These are phyloP conservation scores for Vigna unguiculata DNA, from an alignment of 306 rosid species.

Conservation along the genomic window DNA sequence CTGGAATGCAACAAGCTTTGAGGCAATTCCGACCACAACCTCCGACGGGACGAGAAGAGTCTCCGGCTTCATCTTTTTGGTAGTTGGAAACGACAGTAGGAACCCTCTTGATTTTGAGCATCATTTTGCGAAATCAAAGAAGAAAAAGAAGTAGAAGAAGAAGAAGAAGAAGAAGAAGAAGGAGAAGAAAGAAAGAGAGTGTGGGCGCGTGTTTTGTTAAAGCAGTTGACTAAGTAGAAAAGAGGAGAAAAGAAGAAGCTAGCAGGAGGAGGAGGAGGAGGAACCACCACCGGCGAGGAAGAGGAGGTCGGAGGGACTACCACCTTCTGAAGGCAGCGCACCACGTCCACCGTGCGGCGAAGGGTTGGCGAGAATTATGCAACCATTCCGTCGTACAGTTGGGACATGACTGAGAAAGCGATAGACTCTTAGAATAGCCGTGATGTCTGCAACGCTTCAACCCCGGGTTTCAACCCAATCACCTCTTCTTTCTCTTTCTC, in stretches of 20 bases:
- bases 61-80: slow-evolving; percentile 78
- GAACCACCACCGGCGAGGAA: slow-evolving; percentile 95
- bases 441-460: slow-evolving; percentile 85
- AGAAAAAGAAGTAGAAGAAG: background rate
- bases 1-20: slow-evolving; percentile 80
- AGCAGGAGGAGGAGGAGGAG: background rate
- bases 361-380: slow-evolving; percentile 73
- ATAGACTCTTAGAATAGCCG: slow-evolving; percentile 85
- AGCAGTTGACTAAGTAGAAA: background rate
- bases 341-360: slow-evolving; percentile 99
- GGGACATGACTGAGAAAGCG: slow-evolving; percentile 81
- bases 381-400: slow-evolving; percentile 80
- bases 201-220: background rate
- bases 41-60: slow-evolving; percentile 57
- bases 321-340: slow-evolving; percentile 99
- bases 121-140: slow-evolving; percentile 29
- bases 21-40: slow-evolving; percentile 91
- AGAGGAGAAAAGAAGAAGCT: background rate
- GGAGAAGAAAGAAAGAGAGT: background rate
- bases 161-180: background rate
- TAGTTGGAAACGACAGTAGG: slow-evolving; percentile 89
- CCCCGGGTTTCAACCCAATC: slow-evolving; percentile 73
- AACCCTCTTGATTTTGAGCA: slow-evolving; percentile 91
- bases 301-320: slow-evolving; percentile 97
- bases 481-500: background rate